Evolutionary conservation across 2,329 filamentous ascomycete species (phyloP), one percentile per base, ranked within the genome.

Genomic region (Aspergillus floridensis): DNA sequence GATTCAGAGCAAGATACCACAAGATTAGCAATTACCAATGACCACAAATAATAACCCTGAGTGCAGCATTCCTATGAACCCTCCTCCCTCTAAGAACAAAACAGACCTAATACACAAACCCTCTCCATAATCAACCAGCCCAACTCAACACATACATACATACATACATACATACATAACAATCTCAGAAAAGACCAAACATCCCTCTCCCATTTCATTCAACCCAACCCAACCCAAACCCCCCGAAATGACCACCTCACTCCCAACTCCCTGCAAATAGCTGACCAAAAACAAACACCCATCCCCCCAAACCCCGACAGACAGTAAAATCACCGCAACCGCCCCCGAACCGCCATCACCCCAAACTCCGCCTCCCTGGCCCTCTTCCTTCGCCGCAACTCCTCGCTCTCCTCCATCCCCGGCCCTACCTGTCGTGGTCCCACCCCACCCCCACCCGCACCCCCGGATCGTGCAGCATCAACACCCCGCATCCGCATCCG

Each of bases 271-370:
- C 22, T 3, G 22, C 22, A 22, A 22, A 22, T 22, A 22, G 2
- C 3, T 3, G 4, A 2, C 50, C 21, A 59, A n/a, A 19, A 10
- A 16, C 5, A 12, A 35, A 24, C 7, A n/a, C 31, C 35, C 35
- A 38, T 16, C 35, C 14, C 35, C 4, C 10, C 35, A 2, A 38
- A 38, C 4, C 22, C 22, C 22, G 22, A 22, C 21, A 22, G 21
- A 22, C 22, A 41, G 14, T 1, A 41, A 3, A 26, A 26, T 44
- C 41, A 59, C 53, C 63, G 41, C 24, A 66, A 57, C 64, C 68
- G 60, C 65, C 66, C 70, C 19, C 69, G 61, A 60, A 75, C 68
- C 53, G 72, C 72, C 70, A 74, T 71, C 46, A 66, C 67, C 29
- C 72, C 71, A 63, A 70, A 74, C 59, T 73, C 69, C 16, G 65